Evolutionary conservation across 441 rosid genomes (phyloP).

Genomic region (Melastoma candidum): DNA sequence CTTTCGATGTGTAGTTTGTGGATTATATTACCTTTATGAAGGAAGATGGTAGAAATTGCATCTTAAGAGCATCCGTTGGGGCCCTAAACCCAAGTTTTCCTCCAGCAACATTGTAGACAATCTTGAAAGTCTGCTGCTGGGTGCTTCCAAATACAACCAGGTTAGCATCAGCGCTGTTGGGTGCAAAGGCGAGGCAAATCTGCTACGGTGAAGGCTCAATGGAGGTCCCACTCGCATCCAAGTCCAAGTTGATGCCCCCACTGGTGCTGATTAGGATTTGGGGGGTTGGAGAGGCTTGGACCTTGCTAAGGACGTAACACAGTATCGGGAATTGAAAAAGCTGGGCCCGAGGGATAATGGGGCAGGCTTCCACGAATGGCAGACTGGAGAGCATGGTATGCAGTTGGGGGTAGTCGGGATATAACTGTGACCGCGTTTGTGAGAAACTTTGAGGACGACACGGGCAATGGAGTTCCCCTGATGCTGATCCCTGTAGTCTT

Average conservation of each 20-base stretch:
- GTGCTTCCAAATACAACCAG: background rate
- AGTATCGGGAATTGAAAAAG: background rate
- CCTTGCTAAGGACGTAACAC: conserved; percentile 1
- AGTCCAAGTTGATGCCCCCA: background rate
- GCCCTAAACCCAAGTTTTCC: background rate
- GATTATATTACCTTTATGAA: too few relatives aligned
- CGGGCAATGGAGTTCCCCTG: background rate
- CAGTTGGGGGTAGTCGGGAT: conserved; percentile 2
- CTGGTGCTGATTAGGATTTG: background rate
- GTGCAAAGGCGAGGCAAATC: conserved; percentile 1
- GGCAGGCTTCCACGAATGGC: background rate
- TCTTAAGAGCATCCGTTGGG: background rate
- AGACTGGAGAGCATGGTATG: background rate
- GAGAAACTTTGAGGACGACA: background rate
- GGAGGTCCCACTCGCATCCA: background rate
- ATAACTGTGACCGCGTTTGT: background rate
- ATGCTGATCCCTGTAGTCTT: conserved; percentile 1
- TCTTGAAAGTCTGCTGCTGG: conserved; percentile 7
- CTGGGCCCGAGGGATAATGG: background rate
- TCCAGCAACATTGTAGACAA: conserved; percentile 3
- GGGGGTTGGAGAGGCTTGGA: background rate
- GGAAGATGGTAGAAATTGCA: too few relatives aligned
- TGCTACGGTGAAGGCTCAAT: background rate
- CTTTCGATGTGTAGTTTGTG: too few relatives aligned
- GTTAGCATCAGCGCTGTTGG: background rate